Evolutionary conservation across 2,329 filamentous ascomycete genomes (phyloP).

Genomic region (Pseudocercospora eumusae): DNA sequence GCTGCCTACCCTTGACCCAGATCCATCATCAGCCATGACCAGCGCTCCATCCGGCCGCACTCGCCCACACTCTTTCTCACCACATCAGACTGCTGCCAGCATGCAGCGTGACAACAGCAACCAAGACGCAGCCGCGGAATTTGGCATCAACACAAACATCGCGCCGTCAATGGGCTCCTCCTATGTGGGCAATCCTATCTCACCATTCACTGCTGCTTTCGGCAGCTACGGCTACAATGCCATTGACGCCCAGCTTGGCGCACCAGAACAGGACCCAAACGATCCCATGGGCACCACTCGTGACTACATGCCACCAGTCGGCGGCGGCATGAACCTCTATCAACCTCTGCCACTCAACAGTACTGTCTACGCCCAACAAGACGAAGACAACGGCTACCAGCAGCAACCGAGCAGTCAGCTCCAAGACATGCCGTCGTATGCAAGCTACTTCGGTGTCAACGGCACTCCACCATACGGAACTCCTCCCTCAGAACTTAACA

Average conservation of each 20-base stretch:
- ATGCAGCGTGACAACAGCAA: neutral
- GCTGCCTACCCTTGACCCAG: neutral
- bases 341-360: slow-evolving; percentile 3
- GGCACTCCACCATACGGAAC: slow-evolving; percentile 7
- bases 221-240: neutral
- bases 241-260: neutral
- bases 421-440: neutral
- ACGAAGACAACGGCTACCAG: neutral
- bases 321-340: slow-evolving; percentile 1
- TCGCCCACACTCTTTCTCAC: neutral
- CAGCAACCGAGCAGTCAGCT: neutral
- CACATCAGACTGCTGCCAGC: neutral
- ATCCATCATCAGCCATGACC: slow-evolving; percentile 3
- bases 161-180: neutral
- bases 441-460: slow-evolving; percentile 2
- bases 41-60: neutral
- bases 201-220: slow-evolving; percentile 4
- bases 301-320: slow-evolving; percentile 2
- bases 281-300: neutral
- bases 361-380: neutral
- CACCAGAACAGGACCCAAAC: neutral
- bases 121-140: neutral
- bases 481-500: neutral
- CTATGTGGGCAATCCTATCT: neutral
- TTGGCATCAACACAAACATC: neutral